Conservation (phyloP, 352 stramenopile genomes). For the Globisporangium nunn region DNA sequence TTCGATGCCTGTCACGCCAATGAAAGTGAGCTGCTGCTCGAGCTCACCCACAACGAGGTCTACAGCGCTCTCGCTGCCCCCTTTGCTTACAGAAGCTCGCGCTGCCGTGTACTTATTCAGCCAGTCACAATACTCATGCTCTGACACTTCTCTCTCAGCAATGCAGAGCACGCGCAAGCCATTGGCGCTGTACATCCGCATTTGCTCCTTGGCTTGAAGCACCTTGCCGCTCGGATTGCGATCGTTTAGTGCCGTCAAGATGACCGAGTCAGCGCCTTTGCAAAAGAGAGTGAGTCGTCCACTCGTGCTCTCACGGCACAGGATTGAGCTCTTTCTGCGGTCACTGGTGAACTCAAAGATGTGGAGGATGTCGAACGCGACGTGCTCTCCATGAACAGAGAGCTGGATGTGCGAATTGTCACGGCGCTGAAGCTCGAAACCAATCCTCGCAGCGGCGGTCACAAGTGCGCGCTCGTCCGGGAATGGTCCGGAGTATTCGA, state of each 20-base stretch:
- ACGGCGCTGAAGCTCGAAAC: slow-evolving; percentile 27
- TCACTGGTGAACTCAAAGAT: slow-evolving; percentile 59
- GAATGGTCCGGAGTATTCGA: slow-evolving; percentile 72
- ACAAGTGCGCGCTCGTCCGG: slow-evolving; percentile 74
- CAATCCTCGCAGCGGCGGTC: slow-evolving; percentile 34
- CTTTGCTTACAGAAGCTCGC: background rate
- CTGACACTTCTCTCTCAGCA: slow-evolving; percentile 39
- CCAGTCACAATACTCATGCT: slow-evolving; percentile 53
- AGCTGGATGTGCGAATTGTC: slow-evolving; percentile 27
- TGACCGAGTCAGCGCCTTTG: slow-evolving; percentile 88
- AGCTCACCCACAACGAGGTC: slow-evolving; percentile 34
- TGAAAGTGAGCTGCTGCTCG: slow-evolving; percentile 35
- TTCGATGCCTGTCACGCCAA: slow-evolving; percentile 57
- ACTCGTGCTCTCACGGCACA: slow-evolving; percentile 25
- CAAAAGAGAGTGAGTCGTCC: slow-evolving; percentile 38
- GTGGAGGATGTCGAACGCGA: slow-evolving; percentile 40
- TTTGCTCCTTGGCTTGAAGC: slow-evolving; percentile 29
- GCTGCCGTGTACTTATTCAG: slow-evolving; percentile 24
- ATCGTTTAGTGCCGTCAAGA: slow-evolving; percentile 44
- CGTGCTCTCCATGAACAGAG: slow-evolving; percentile 19
- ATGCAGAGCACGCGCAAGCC: slow-evolving; percentile 73
- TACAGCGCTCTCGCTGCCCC: slow-evolving; percentile 22
- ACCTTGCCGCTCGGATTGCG: slow-evolving; percentile 21
- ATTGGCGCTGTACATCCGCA: slow-evolving; percentile 47
- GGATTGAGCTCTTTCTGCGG: slow-evolving; percentile 60